Base-by-base conservation (phyloP, 176 grass and related monocot species). In the Cymbopogon citratus region DNA sequence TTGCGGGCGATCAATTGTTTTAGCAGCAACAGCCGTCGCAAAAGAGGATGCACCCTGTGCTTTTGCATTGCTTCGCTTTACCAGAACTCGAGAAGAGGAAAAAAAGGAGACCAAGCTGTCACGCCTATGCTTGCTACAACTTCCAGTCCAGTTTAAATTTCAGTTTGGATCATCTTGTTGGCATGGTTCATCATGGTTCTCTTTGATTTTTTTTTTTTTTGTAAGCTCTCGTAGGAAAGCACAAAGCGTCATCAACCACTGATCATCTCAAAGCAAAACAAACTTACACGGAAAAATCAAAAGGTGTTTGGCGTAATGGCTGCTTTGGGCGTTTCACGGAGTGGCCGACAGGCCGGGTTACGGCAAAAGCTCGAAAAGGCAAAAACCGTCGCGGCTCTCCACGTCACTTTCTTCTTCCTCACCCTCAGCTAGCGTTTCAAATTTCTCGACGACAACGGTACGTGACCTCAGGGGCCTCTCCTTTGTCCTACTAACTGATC, bases 321-420 rank as follows among this genome's bases (percentile, higher is more conserved):
- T 79, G 74, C 36, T 81, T 75, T 28, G 61, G 52, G 63, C 12
- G 79, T 63, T 62, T 69, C 67, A 85, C 71, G 33, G 40, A 78
- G 84, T 83, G 80, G 75, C 84, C 84, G 88, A 90, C 88, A 83
- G 25, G 56, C 56, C 56, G n/a, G 21, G 69, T 83, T 73, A 39
- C 75, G 68, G 84, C 24, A 63, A 90, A 90, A 87, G 75, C 61
- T 56, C 49, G 19, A 63, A 90, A 90, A 75, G 88, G 62, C 41
- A 54, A 66, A 83, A 80, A 16, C 62, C 69, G 88, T 90, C 88
- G 40, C 62, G 48, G 26, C 80, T 75, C 84, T 83, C 80, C 84
- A 54, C 68, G 63, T 18, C 54, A 45, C 75, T 75, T 79, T 77
- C 68, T 80, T 64, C 33, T 34, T 60, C 76, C n/a, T 66, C 62